Percentiles rank a stretch among this genome's conserved stretches.
Evolutionary conservation across 345 rosid species (phyloP).

Genomic region (Eucalyptus decipiens): DNA sequence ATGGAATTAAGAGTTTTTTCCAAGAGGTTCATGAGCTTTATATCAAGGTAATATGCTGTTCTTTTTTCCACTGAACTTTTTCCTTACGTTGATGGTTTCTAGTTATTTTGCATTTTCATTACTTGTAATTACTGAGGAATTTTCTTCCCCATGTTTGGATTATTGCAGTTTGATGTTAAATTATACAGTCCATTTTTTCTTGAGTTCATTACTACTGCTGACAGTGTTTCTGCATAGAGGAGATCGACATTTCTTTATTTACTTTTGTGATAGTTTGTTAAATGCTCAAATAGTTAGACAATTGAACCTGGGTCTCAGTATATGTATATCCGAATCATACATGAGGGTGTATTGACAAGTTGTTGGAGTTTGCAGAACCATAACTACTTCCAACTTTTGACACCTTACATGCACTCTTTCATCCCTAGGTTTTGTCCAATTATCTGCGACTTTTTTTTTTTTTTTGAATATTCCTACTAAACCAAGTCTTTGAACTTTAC

Average conservation of each 20-base stretch:
- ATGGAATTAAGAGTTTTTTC: constrained; percentile 95
- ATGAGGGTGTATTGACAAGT: background rate
- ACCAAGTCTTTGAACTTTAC: background rate
- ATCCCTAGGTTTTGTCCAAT: background rate
- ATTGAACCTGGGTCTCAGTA: background rate
- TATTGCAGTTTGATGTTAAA: background rate
- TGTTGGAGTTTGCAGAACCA: background rate
- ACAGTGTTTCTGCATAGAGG: background rate
- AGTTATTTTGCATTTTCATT: background rate
- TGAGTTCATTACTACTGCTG: background rate
- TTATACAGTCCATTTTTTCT: background rate
- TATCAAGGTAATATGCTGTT: constrained; percentile 30
- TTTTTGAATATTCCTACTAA: background rate
- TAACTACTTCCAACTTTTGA: background rate
- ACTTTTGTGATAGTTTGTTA: background rate
- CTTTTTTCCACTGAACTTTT: background rate
- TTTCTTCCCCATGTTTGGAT: background rate
- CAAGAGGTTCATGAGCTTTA: constrained; percentile 81
- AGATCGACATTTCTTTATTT: background rate
- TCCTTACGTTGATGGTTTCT: background rate
- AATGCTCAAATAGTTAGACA: background rate
- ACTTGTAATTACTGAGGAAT: background rate
- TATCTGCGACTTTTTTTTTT: background rate
- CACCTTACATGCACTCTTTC: background rate
- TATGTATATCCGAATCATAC: background rate